These are phyloP conservation scores for Chamaenerion angustifolium DNA, from an alignment of 345 rosid genomes.

Conservation along the genomic window DNA sequence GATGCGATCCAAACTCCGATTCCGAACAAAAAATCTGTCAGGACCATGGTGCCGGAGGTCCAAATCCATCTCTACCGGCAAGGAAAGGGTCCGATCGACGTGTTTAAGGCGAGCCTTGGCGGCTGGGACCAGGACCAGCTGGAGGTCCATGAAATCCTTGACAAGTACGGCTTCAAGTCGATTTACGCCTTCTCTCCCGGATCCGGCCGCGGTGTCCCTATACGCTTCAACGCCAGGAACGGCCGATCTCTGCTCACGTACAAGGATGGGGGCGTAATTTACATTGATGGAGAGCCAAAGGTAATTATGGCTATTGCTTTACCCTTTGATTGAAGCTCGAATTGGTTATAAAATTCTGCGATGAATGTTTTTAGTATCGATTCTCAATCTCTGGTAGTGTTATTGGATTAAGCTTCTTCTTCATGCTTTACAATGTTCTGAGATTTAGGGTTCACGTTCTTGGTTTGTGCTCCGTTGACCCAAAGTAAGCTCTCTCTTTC, in stretches of 20 bases:
- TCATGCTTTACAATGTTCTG: too few relatives aligned
- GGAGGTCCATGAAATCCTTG: slow-evolving; percentile 64
- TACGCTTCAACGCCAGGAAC: slow-evolving; percentile 65
- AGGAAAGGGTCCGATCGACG: slow-evolving; percentile 82
- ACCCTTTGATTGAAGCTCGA: not conserved
- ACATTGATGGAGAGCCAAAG: slow-evolving; percentile 86
- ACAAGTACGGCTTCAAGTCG: slow-evolving; percentile 61
- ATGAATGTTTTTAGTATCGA: too few relatives aligned
- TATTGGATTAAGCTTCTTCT: too few relatives aligned
- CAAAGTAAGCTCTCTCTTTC: too few relatives aligned
- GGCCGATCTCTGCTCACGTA: slow-evolving; percentile 67
- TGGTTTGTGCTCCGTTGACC: too few relatives aligned
- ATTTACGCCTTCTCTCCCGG: slow-evolving; percentile 56
- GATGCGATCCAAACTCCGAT: slow-evolving; percentile 3
- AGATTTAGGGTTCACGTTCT: too few relatives aligned
- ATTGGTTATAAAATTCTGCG: not conserved
- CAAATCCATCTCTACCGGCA: slow-evolving; percentile 61
- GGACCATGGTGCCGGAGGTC: slow-evolving; percentile 49
- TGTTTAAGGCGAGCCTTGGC: slow-evolving; percentile 53
- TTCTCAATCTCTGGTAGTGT: too few relatives aligned
- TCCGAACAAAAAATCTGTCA: slow-evolving; percentile 14
- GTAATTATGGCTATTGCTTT: slow-evolving; percentile 14
- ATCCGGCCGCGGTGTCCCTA: slow-evolving; percentile 64
- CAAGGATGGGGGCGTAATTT: slow-evolving; percentile 52
- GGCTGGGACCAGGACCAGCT: slow-evolving; percentile 94